These are phyloP conservation scores for Daldinia loculata DNA, from an alignment of 495 filamentous ascomycete species.

Conservation along the genomic window DNA sequence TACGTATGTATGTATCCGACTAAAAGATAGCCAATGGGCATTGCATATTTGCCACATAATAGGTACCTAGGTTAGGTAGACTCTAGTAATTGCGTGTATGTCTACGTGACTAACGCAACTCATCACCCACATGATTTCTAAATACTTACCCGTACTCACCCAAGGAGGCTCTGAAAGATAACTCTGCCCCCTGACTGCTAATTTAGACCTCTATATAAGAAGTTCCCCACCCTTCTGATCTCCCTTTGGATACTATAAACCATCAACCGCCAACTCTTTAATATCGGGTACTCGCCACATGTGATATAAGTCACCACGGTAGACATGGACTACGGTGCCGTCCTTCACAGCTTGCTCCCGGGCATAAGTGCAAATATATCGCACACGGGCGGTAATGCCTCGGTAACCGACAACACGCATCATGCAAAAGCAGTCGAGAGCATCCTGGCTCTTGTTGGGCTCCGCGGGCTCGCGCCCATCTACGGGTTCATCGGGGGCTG, in stretches of 20 bases:
- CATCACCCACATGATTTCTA: no score
- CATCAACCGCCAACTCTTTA: neutral
- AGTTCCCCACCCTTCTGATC: neutral
- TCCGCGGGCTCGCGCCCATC: slow-evolving; percentile 35
- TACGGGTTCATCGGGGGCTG: slow-evolving; percentile 42
- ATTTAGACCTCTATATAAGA: neutral
- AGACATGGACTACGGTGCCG: slow-evolving; percentile 20
- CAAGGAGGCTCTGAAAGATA: no score
- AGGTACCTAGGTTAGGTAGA: no score
- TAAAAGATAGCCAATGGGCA: neutral
- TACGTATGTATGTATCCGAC: neutral
- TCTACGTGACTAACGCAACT: no score
- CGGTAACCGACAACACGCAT: slow-evolving; percentile 1
- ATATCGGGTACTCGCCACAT: neutral
- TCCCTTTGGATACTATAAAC: neutral
- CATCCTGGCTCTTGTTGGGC: slow-evolving; percentile 37
- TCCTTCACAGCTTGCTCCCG: slow-evolving; percentile 10
- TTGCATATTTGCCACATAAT: slow-evolving; percentile 1
- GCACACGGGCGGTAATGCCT: neutral
- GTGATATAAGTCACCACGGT: neutral
- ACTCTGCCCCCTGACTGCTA: no score
- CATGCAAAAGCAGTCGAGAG: slow-evolving; percentile 42
- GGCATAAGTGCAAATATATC: slow-evolving; percentile 15
- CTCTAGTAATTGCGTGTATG: neutral
- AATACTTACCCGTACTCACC: no score